These are phyloP conservation scores for Scheffersomyces illinoinensis DNA, from an alignment of 1,139 yeast species.

Conservation along the genomic window DNA sequence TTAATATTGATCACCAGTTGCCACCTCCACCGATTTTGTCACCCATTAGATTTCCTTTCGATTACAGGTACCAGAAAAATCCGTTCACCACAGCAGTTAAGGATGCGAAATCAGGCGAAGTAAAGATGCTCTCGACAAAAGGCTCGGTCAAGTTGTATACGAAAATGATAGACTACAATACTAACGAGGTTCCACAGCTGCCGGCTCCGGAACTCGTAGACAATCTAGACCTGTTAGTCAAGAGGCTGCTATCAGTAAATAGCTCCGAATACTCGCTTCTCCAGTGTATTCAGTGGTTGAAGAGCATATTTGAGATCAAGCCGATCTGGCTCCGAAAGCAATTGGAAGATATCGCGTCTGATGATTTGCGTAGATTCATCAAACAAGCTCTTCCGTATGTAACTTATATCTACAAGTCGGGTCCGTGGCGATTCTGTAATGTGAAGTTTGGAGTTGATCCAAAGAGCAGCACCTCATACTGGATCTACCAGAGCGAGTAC, in stretches of 20 bases:
- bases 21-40: constrained; percentile 90
- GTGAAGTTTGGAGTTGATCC: constrained; percentile 83
- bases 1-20: constrained; percentile 56
- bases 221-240: constrained; percentile 28
- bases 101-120: constrained; percentile 65
- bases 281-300: constrained; percentile 55
- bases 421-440: constrained; percentile 96
- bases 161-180: constrained; percentile 36
- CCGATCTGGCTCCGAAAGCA: constrained; percentile 90
- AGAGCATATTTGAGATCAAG: constrained; percentile 58
- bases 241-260: constrained; percentile 21
- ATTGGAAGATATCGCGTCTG: constrained; percentile 51
- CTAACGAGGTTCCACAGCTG: constrained; percentile 27
- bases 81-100: constrained; percentile 56
- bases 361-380: constrained; percentile 50
- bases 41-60: constrained; percentile 71
- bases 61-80: constrained; percentile 49
- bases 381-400: constrained; percentile 83
- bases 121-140: constrained; percentile 39
- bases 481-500: constrained; percentile 80
- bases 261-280: constrained; percentile 34
- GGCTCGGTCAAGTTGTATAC: constrained; percentile 49
- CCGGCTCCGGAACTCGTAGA: constrained; percentile 41
- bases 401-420: constrained; percentile 76
- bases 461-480: constrained; percentile 49